Evolutionary conservation across 202 grass and related monocot genomes (phyloP).

Genomic region (Elaeis oleifera): DNA sequence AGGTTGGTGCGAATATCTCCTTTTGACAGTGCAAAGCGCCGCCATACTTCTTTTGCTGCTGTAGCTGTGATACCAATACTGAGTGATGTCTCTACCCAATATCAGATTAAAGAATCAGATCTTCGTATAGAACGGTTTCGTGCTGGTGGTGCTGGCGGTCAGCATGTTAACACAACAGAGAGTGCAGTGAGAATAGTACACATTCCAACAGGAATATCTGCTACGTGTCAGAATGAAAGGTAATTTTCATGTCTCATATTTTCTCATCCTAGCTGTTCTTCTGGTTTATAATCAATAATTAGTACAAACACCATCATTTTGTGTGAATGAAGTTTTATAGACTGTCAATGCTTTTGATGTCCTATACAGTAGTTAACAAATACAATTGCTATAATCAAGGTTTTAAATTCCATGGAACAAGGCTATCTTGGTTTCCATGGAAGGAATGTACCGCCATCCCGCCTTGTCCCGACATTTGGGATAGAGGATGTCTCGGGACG

Average conservation of each 20-base stretch:
- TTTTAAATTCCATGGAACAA: too few species aligned
- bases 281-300: too few species aligned
- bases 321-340: too few species aligned
- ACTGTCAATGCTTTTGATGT: too few species aligned
- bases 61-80: constrained; percentile 93
- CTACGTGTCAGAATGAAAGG: constrained; percentile 95
- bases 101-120: constrained; percentile 90
- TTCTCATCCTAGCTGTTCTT: neutral
- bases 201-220: constrained; percentile 80
- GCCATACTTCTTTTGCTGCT: constrained; percentile 94
- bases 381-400: too few species aligned
- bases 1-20: constrained; percentile 88
- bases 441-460: too few species aligned
- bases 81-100: constrained; percentile 47
- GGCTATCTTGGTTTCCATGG: too few species aligned
- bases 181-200: constrained; percentile 96
- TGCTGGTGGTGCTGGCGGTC: constrained; percentile 73
- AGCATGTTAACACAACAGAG: constrained; percentile 92
- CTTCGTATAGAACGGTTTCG: constrained; percentile 87
- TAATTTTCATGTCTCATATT: constrained; percentile 25
- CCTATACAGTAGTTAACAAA: too few species aligned
- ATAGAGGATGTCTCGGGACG: too few species aligned
- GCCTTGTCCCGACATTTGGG: too few species aligned
- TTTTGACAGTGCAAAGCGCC: constrained; percentile 76
- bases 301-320: too few species aligned